Evolutionary conservation across 805 yeast genomes (phyloP).

Genomic region (Blastobotrys chiropterorum): DNA sequence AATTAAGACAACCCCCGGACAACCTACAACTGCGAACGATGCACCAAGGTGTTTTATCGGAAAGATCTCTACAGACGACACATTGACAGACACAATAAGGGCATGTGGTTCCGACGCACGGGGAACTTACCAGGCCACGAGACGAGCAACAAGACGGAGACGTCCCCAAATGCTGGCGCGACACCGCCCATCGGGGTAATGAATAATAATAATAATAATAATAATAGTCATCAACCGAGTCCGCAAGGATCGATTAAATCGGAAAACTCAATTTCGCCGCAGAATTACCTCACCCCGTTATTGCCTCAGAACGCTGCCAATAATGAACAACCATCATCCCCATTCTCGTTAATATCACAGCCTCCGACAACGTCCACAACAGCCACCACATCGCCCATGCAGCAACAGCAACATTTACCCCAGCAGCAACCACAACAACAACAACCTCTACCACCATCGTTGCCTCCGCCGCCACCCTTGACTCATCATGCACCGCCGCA

Average conservation of each 20-base stretch:
- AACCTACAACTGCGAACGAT: conserved; percentile 24
- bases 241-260: background rate
- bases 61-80: conserved; percentile 52
- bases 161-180: background rate
- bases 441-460: background rate
- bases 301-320: background rate
- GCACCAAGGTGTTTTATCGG: conserved; percentile 45
- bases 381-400: background rate
- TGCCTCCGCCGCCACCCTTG: background rate
- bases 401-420: background rate
- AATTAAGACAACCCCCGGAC: conserved; percentile 8
- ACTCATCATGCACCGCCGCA: background rate
- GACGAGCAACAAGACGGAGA: background rate
- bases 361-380: background rate
- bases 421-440: conserved; percentile 1
- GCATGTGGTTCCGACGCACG: conserved; percentile 15
- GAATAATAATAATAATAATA: background rate
- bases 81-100: conserved; percentile 26
- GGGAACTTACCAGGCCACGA: conserved; percentile 5
- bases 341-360: background rate
- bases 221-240: background rate
- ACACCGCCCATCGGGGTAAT: background rate
- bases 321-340: background rate
- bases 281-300: background rate
- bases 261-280: background rate